Evolutionary conservation across 345 rosid genomes (phyloP).

Genomic region (Eutrema japonicum): DNA sequence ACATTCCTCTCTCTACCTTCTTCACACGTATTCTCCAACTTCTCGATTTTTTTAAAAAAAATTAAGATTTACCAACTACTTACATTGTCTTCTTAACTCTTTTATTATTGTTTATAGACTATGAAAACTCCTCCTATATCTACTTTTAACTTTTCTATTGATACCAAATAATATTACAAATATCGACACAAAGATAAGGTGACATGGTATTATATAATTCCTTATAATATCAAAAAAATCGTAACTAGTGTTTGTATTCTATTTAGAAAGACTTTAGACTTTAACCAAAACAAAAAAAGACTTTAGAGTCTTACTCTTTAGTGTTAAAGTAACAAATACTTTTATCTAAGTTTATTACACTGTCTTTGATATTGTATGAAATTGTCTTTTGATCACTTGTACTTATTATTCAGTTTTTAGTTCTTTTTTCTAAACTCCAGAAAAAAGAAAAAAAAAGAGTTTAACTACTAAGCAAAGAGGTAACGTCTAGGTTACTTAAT

Average conservation of each 20-base stretch:
- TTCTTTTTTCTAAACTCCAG: neutral
- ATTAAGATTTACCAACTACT: slow-evolving; percentile 10
- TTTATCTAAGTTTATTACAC: neutral
- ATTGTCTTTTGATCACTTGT: neutral
- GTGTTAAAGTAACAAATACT: neutral
- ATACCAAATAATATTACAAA: neutral
- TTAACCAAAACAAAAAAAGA: neutral
- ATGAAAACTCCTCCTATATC: slow-evolving; percentile 9
- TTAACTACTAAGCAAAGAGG: slow-evolving; percentile 2
- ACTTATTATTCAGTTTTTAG: neutral
- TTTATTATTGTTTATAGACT: slow-evolving; percentile 12
- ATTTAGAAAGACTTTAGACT: neutral
- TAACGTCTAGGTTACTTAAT: slow-evolving; percentile 16
- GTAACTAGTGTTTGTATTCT: slow-evolving; percentile 4
- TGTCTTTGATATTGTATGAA: neutral
- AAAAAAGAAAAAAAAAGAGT: neutral
- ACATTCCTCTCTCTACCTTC: slow-evolving; percentile 13
- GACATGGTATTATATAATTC: neutral
- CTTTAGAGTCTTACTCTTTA: slow-evolving; percentile 22
- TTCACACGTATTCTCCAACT: slow-evolving; percentile 40
- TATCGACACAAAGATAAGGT: slow-evolving; percentile 8
- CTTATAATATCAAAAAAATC: neutral
- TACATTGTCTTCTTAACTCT: slow-evolving; percentile 10
- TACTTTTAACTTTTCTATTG: slow-evolving; percentile 10
- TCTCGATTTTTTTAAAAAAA: neutral